Evolutionary conservation across 2,329 filamentous ascomycete genomes (phyloP).

Genomic region (Ceratocystis papillata): DNA sequence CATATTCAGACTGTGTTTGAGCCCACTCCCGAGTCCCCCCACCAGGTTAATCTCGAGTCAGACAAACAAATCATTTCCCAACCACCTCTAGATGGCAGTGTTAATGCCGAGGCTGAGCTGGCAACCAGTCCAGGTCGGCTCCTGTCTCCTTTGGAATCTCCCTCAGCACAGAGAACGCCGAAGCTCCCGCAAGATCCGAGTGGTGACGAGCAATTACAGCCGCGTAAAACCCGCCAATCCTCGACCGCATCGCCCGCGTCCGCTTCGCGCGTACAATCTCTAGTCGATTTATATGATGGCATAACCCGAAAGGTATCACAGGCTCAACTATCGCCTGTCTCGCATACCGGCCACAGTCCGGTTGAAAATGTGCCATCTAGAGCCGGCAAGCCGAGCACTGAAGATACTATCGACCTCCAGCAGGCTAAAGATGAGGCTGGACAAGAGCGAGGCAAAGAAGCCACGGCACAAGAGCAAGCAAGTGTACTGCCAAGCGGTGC

Average conservation of each 20-base stretch:
- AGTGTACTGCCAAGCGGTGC: background rate
- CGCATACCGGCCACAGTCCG: background rate
- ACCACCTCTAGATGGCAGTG: background rate
- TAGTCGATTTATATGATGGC: slow-evolving; percentile 43
- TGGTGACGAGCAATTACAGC: slow-evolving; percentile 13
- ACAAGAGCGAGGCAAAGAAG: background rate
- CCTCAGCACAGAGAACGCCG: background rate
- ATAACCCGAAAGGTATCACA: slow-evolving; percentile 29
- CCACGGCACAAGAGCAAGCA: background rate
- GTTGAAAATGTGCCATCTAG: background rate
- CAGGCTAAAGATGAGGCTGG: too few relatives aligned
- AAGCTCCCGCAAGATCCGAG: slow-evolving; percentile 4
- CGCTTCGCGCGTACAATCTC: slow-evolving; percentile 34
- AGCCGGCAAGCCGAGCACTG: background rate
- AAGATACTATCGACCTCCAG: background rate
- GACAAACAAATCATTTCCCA: background rate
- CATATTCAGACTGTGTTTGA: background rate
- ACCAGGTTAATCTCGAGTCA: background rate
- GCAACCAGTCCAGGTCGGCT: background rate
- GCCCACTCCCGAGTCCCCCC: background rate
- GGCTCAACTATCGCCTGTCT: background rate
- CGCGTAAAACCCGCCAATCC: slow-evolving; percentile 14
- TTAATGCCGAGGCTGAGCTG: background rate
- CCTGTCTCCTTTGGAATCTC: background rate
- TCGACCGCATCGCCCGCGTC: slow-evolving; percentile 11